A percentile compares a stretch with the other conserved stretches of the same genome.
Conservation (phyloP, 805 yeast species). For the Candida fluviatilis region DNA sequence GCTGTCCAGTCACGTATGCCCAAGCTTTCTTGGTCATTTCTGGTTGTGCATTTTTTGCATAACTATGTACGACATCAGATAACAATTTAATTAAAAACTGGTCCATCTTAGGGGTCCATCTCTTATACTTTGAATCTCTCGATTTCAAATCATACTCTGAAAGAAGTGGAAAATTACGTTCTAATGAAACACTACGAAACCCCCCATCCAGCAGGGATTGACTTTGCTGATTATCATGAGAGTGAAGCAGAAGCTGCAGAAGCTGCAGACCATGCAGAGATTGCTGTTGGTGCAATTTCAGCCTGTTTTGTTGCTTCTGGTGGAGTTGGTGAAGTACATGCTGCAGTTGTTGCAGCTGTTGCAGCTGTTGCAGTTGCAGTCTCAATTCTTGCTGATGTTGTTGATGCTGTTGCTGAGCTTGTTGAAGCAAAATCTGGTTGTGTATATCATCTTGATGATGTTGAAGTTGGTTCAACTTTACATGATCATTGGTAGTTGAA, state of each 20-base stretch:
- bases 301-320: slow-evolving; percentile 6
- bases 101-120: slow-evolving; percentile 39
- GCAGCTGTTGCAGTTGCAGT: slow-evolving; percentile 10
- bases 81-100: slow-evolving; percentile 27
- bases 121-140: slow-evolving; percentile 30
- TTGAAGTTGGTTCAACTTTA: slow-evolving; percentile 4
- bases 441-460: slow-evolving; percentile 5
- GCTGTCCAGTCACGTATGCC: slow-evolving; percentile 33
- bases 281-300: slow-evolving; percentile 6
- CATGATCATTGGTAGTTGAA: background rate
- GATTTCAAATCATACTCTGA: slow-evolving; percentile 29
- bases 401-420: slow-evolving; percentile 8
- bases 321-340: slow-evolving; percentile 9
- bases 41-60: slow-evolving; percentile 24
- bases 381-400: slow-evolving; percentile 11
- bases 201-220: background rate
- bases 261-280: slow-evolving; percentile 6
- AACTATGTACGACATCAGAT: slow-evolving; percentile 34
- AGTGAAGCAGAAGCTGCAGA: slow-evolving; percentile 4
- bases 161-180: slow-evolving; percentile 13
- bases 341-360: slow-evolving; percentile 9
- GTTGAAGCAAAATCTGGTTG: background rate
- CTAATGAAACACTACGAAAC: background rate
- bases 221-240: background rate
- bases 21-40: slow-evolving; percentile 35